Base-by-base conservation (phyloP, 1,139 yeast species). In the Candida dubliniensis region DNA sequence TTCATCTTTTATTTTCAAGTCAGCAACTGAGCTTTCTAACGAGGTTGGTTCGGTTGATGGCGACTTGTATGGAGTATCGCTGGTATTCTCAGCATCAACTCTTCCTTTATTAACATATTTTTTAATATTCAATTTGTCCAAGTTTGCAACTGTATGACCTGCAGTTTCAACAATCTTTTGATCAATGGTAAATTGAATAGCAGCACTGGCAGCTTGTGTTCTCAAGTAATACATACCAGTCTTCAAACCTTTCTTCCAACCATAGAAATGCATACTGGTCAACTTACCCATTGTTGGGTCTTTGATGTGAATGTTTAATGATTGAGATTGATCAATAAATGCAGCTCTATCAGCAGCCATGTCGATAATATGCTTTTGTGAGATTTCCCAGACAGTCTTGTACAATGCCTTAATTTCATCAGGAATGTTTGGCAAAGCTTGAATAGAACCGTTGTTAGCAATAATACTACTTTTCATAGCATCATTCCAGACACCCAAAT, bases 151-250 rank as follows among this genome's bases (percentile, higher is more conserved):
- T 31, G 71, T 68, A 47, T 69, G 61, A 48, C 77, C 76, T 41
- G 88, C 89, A 54, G 48, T 50, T 34, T 52, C 57, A 46, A 62
- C 67, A 18, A 70, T 57, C 37, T 52, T 52, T 61, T 71, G 60
- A 57, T 78, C 82, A 45, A 79, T 77, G 18, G 84, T 79, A 57
- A 79, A 79, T 59, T 79, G 83, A 57, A 79, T 79, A 41, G 84
- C 83, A 52, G 81, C 76, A 34, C 82, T 69, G 38, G 84, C 84
- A 49, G 83, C 82, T 61, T 79, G 83, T 4, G 84, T 79, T 64
- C 84, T 69, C 54, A 79, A 67, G 56, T 79, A 79, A 61, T 79
- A 79, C 82, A 79, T 79, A 52, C 84, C 84, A 36, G 84, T 79
- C 64, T 79, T 79, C 51, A 79, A 70, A 36, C 84, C 84, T 58